phyloP scores from a whole-genome alignment of 768 basidiomycete genomes.

The Lentinula sp. region DNA sequence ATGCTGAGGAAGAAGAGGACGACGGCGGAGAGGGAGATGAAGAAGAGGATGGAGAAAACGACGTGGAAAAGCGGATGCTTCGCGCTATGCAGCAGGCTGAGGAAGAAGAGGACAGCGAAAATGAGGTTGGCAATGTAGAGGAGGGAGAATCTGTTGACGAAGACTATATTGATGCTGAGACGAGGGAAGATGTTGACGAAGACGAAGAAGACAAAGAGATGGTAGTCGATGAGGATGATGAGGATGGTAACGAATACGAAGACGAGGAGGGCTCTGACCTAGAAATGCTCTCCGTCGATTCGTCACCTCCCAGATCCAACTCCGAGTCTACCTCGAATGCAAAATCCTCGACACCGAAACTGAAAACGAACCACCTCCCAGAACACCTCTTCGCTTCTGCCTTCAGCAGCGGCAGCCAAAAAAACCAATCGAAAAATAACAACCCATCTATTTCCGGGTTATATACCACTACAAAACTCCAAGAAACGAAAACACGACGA shows the following conservation, averaged over 20 bases:
- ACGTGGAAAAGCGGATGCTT: not conserved
- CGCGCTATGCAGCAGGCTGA: not conserved
- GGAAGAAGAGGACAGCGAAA: not conserved
- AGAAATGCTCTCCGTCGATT: not conserved
- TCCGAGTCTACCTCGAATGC: too few species aligned
- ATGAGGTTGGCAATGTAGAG: not conserved
- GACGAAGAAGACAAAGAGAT: not conserved
- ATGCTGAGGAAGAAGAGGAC: not conserved
- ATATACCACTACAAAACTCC: not conserved
- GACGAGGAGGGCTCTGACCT: not conserved
- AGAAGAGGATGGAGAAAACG: not conserved
- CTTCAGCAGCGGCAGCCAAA: not conserved
- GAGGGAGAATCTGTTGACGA: not conserved
- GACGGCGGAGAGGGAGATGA: not conserved
- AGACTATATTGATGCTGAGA: not conserved
- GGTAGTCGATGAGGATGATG: not conserved
- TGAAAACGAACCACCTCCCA: not conserved
- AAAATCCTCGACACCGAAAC: not conserved
- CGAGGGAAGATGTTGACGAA: not conserved
- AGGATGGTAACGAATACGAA: not conserved
- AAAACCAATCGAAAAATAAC: not conserved
- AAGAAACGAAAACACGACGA: not conserved
- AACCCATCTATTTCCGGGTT: too few species aligned
- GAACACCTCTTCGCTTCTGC: constrained; percentile 3
- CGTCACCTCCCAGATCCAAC: too few species aligned